Evolutionary conservation across 2,329 filamentous ascomycete species (phyloP), one percentile per base, ranked within the genome.

Genomic region (Periconia sp.): DNA sequence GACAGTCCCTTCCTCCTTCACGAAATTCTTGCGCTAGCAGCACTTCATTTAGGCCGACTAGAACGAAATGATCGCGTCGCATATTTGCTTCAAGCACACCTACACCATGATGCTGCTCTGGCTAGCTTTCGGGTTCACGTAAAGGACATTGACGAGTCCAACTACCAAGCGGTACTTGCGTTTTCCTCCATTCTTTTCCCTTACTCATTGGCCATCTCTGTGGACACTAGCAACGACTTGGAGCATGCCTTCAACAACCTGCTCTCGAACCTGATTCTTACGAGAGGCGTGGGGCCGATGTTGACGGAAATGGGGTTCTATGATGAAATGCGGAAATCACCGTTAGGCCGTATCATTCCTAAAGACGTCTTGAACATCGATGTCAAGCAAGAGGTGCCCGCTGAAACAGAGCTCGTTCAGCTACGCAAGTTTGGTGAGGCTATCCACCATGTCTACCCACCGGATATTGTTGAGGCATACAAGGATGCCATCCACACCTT

Each of bases 1-100:
- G 63, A 70, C 5, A 65, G 69, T 41, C 60, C 68, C 2, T 75
- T 70, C 30, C 55, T 75, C n/a, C 52, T 76, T 18, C 68, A 74
- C 43, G 68, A 63, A 18, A 61, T 75, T 4, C 54, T 75, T 2
- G 71, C 72, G 1, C 48, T 75, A 6, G 63, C 72, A 4, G 71
- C 73, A 13, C 59, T 75, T 21, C 73, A 76, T 42, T 53, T 73
- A n/a, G 68, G 67, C 17, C 65, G 66, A 28, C 29, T 68, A 11
- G 59, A 72, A 28, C 45, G n/a, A 22, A n/a, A 37, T 17, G 29
- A 13, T n/a, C 29, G 23, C 7, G 15, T 11, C n/a, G 35, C 41
- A 10, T 54, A 52, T 26, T n/a, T 54, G 8, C 35, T 36, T 4
- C 42, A 46, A 38, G 53, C 50, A 8, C 37, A 40, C 18, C 28